These are phyloP conservation scores for Boechera retrofracta DNA, from an alignment of 345 rosid species.

Conservation along the genomic window DNA sequence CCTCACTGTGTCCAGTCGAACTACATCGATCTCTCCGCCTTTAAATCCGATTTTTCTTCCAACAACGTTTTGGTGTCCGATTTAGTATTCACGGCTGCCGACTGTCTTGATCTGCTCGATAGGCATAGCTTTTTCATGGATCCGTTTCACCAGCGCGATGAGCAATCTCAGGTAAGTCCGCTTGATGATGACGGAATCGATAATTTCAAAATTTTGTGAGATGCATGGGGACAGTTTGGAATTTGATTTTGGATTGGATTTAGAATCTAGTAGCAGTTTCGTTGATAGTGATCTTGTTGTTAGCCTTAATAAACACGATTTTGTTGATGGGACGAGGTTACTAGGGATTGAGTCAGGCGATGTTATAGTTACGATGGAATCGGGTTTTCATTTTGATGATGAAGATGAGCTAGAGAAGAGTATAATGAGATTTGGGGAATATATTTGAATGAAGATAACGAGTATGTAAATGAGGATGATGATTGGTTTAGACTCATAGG, in stretches of 20 bases:
- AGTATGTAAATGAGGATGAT: slow-evolving; percentile 48
- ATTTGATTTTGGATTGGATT: slow-evolving; percentile 54
- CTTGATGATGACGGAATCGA: slow-evolving; percentile 11
- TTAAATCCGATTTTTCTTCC: slow-evolving; percentile 44
- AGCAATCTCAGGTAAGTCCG: slow-evolving; percentile 68
- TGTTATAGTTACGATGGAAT: slow-evolving; percentile 48
- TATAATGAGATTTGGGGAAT: slow-evolving; percentile 44
- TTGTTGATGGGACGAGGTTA: slow-evolving; percentile 58
- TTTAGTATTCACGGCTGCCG: slow-evolving; percentile 29
- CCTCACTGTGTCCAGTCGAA: slow-evolving; percentile 47
- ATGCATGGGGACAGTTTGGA: slow-evolving; percentile 49
- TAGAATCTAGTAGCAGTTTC: slow-evolving; percentile 55
- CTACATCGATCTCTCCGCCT: slow-evolving; percentile 42
- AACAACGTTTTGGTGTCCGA: slow-evolving; percentile 46
- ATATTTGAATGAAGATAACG: slow-evolving; percentile 52
- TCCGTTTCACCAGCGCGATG: slow-evolving; percentile 87
- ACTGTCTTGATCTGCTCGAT: slow-evolving; percentile 54
- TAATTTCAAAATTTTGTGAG: slow-evolving; percentile 38
- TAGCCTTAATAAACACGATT: slow-evolving; percentile 42
- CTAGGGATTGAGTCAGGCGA: slow-evolving; percentile 48
- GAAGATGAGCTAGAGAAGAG: slow-evolving; percentile 47
- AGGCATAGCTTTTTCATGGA: slow-evolving; percentile 82
- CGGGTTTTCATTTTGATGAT: slow-evolving; percentile 56
- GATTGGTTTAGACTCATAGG: not conserved
- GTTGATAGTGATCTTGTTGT: slow-evolving; percentile 46